Base-by-base conservation (phyloP, 306 rosid species). In the Astragalus glycyphyllos region DNA sequence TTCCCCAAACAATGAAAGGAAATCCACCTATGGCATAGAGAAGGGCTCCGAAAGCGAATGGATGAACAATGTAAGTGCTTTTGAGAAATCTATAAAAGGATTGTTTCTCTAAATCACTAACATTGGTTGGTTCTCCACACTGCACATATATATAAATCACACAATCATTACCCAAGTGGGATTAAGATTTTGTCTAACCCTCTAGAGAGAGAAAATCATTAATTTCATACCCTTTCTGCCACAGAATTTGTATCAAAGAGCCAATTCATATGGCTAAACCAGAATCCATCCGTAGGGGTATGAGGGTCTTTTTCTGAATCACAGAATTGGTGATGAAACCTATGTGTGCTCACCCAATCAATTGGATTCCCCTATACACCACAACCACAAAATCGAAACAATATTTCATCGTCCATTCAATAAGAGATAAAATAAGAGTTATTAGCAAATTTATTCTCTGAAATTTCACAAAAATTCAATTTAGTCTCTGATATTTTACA, bases 231-330 rank as follows among this genome's bases (percentile, higher is more conserved):
- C 91, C 86, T 88, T 77, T 84, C 79, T 26, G 15, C 5, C n/a
- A 90, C 35, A 55, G 84, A 71, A 65, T 77, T 80, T 51, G 87
- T 82, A 77, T 93, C 97, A 81, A 93, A 90, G 13, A 93, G 63
- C 98, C 97, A 93, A 74, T 85, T 86, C 85, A 88, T 86, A 62
- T 93, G 98, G 42, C 98, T 93, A 68, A 73, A 90, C 97, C 98
- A 93, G 81, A 93, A 93, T 48, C 98, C 98, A 82, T 90, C 97
- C 13, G 26, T 58, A 37, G 98, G 98, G 77, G 93, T 93, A 81
- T 93, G 97, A 49, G 98, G 98, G 68, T 93, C 98, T 83, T 78
- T 85, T 38, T 88, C 93, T 23, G 98, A 85, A 78, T 90, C 98
- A 74, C 96, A 88, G 51, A 88, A 93, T 67, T 90, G 97, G 81